These are phyloP conservation scores for Candida xiaguanensis DNA, from an alignment of 805 yeast genomes.

Conservation along the genomic window DNA sequence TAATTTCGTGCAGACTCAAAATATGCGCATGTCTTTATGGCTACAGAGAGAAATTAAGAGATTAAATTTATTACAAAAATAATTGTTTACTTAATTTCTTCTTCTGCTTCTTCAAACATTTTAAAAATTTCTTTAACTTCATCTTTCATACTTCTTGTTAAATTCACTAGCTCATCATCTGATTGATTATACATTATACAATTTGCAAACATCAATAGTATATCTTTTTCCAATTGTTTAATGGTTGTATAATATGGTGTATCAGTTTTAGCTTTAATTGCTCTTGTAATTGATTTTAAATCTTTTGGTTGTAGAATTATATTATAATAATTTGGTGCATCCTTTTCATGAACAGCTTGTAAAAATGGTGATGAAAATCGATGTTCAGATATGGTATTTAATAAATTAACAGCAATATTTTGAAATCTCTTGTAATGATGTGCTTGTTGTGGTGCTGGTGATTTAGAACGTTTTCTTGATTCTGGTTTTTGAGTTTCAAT, in stretches of 20 bases:
- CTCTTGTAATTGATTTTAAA: constrained; percentile 56
- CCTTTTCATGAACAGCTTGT: constrained; percentile 62
- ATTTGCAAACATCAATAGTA: constrained; percentile 77
- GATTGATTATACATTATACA: constrained; percentile 78
- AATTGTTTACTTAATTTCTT: constrained; percentile 11
- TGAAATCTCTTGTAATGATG: constrained; percentile 54
- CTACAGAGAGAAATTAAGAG: too few relatives aligned
- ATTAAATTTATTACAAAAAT: too few relatives aligned
- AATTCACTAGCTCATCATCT: constrained; percentile 55
- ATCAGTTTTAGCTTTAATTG: constrained; percentile 43
- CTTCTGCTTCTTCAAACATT: constrained; percentile 56
- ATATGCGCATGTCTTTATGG: too few relatives aligned
- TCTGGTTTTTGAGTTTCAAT: constrained; percentile 9
- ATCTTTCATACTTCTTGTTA: constrained; percentile 68
- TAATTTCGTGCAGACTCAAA: too few relatives aligned
- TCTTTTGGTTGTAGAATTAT: constrained; percentile 65
- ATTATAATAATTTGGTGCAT: constrained; percentile 66
- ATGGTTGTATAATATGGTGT: constrained; percentile 48
- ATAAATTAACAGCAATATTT: constrained; percentile 54
- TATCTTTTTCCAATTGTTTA: constrained; percentile 60
- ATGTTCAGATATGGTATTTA: constrained; percentile 64
- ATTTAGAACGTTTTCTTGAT: constrained; percentile 13
- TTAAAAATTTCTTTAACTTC: constrained; percentile 57
- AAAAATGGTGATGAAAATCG: constrained; percentile 71
- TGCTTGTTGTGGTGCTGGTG: constrained; percentile 15